Conservation (phyloP, 192 early-diverging fungal species). For the Rhizophagus sp. region DNA sequence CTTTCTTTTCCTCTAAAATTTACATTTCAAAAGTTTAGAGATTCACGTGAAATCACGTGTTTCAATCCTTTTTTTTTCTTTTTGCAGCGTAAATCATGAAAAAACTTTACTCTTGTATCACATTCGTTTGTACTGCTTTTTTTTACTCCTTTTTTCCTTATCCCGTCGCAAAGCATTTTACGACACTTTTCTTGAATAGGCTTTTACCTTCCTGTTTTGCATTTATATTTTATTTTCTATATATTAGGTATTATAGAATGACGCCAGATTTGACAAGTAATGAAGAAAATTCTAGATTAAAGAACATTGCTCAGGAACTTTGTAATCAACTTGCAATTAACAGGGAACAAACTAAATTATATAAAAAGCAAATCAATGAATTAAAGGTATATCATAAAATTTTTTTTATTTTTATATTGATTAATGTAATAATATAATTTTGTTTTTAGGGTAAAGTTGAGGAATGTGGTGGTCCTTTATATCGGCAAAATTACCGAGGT, state of each 20-base stretch:
- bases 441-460: background rate
- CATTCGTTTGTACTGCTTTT: too few species aligned
- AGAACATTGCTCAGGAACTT: slow-evolving; percentile 5
- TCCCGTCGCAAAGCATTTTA: too few species aligned
- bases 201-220: too few species aligned
- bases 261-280: slow-evolving; percentile 3
- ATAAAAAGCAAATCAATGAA: background rate
- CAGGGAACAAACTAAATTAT: background rate
- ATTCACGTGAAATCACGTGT: too few species aligned
- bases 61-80: too few species aligned
- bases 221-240: background rate
- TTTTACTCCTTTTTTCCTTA: too few species aligned
- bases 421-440: background rate
- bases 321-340: slow-evolving; percentile 21
- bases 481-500: slow-evolving; percentile 8
- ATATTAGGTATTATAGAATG: background rate
- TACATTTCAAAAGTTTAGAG: too few species aligned
- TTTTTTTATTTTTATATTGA: too few species aligned
- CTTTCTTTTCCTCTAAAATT: too few species aligned
- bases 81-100: too few species aligned
- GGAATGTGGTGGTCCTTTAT: slow-evolving; percentile 8
- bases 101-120: too few species aligned
- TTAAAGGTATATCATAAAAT: background rate
- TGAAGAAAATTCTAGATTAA: slow-evolving; percentile 8
- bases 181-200: too few species aligned